phyloP scores from a whole-genome alignment of 2,329 filamentous ascomycete genomes.

The Nemania bipapillata region DNA sequence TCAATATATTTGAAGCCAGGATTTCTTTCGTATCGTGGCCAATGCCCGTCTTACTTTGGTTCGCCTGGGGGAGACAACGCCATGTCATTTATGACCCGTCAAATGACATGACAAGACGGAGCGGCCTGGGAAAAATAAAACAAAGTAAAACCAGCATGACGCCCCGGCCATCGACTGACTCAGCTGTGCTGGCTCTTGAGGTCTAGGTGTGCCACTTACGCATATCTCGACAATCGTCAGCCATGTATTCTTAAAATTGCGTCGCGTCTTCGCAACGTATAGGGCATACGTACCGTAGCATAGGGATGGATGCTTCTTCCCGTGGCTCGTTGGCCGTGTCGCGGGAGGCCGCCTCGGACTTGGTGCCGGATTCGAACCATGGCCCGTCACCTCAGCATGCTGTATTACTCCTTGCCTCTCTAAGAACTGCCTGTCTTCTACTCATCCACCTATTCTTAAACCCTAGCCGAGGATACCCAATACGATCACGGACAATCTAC shows the following conservation, averaged over 20 bases:
- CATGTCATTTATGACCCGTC: not conserved
- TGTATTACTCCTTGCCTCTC: not conserved
- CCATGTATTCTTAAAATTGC: not conserved
- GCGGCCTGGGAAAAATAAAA: not conserved
- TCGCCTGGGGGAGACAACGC: not conserved
- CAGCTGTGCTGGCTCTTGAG: not conserved
- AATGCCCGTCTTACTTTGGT: conserved; percentile 7
- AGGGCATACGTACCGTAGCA: not conserved
- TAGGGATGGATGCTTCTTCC: not conserved
- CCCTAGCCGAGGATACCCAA: not conserved
- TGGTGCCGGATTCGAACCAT: not conserved
- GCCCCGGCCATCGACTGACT: not conserved
- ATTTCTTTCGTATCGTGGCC: conserved; percentile 22
- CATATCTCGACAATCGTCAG: not conserved
- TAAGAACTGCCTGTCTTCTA: not conserved
- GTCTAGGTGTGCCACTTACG: not conserved
- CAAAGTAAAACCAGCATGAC: not conserved
- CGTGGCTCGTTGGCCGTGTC: not conserved
- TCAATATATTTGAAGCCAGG: not conserved
- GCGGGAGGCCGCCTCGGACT: conserved; percentile 2
- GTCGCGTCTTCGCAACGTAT: not conserved
- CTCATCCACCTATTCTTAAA: not conserved
- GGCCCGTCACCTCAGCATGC: not conserved
- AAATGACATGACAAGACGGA: not conserved
- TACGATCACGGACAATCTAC: conserved; percentile 6